These are phyloP conservation scores for Blastobotrys buckinghamii DNA, from an alignment of 1,139 yeast genomes.

Conservation along the genomic window DNA sequence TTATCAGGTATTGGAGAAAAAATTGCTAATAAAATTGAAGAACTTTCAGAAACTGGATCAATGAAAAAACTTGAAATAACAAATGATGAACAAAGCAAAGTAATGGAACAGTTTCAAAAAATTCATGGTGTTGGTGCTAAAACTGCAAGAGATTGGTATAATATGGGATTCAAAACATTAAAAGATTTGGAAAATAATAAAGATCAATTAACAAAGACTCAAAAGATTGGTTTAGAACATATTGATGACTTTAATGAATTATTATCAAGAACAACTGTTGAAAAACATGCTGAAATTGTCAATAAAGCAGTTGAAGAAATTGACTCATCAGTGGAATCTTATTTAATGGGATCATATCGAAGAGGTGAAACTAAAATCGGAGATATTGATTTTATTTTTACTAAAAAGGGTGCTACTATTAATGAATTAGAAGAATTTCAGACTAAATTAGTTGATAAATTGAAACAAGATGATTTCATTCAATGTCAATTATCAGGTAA, in stretches of 20 bases:
- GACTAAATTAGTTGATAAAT: conserved; percentile 26
- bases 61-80: conserved; percentile 34
- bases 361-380: conserved; percentile 45
- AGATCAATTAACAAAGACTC: conserved; percentile 33
- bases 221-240: conserved; percentile 42
- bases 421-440: conserved; percentile 29
- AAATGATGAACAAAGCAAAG: conserved; percentile 25
- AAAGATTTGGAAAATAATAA: conserved; percentile 33
- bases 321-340: conserved; percentile 35
- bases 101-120: conserved; percentile 35
- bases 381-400: conserved; percentile 50
- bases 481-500: conserved; percentile 27
- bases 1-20: conserved; percentile 41
- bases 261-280: conserved; percentile 45
- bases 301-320: conserved; percentile 28
- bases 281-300: conserved; percentile 37
- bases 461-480: conserved; percentile 30
- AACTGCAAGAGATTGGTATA: conserved; percentile 40
- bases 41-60: conserved; percentile 38
- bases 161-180: conserved; percentile 37
- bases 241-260: conserved; percentile 44
- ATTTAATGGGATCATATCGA: conserved; percentile 49
- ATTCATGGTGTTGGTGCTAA: conserved; percentile 50
- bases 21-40: conserved; percentile 44
- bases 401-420: conserved; percentile 25